Percentiles rank a stretch among this genome's conserved stretches.
These are phyloP conservation scores for Cephalotrichum gorgonifer DNA, from an alignment of 2,329 filamentous ascomycete genomes.

Conservation along the genomic window DNA sequence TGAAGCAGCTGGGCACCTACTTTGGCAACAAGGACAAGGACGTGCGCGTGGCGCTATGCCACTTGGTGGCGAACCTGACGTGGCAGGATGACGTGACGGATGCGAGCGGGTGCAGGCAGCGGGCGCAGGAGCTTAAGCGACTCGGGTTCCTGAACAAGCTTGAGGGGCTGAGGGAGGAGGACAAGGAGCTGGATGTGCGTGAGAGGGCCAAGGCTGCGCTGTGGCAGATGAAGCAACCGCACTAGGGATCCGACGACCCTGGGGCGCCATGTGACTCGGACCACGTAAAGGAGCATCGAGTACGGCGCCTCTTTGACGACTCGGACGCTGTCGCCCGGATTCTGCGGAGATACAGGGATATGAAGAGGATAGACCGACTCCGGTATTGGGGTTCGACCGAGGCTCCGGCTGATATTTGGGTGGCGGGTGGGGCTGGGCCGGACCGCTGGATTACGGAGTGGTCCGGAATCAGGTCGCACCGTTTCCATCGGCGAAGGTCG, in stretches of 20 bases:
- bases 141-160: slow-evolving; percentile 63
- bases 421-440: too few species aligned
- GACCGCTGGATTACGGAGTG: too few species aligned
- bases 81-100: slow-evolving; percentile 67
- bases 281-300: background rate
- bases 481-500: too few species aligned
- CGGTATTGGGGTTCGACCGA: too few species aligned
- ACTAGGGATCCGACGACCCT: background rate
- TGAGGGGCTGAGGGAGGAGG: slow-evolving; percentile 48
- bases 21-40: slow-evolving; percentile 63
- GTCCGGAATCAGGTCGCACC: too few species aligned
- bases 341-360: too few species aligned
- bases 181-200: slow-evolving; percentile 70
- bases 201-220: slow-evolving; percentile 75
- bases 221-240: slow-evolving; percentile 50
- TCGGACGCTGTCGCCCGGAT: background rate
- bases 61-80: slow-evolving; percentile 76
- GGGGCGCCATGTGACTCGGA: background rate
- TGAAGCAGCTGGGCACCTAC: slow-evolving; percentile 62
- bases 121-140: slow-evolving; percentile 58
- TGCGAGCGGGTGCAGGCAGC: slow-evolving; percentile 49
- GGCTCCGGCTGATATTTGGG: too few species aligned
- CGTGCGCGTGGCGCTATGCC: slow-evolving; percentile 70
- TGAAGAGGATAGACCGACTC: too few species aligned
- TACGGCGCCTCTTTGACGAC: background rate